These are phyloP conservation scores for Microbotryum intermedium DNA, from an alignment of 1,284 basidiomycete species.

Conservation along the genomic window DNA sequence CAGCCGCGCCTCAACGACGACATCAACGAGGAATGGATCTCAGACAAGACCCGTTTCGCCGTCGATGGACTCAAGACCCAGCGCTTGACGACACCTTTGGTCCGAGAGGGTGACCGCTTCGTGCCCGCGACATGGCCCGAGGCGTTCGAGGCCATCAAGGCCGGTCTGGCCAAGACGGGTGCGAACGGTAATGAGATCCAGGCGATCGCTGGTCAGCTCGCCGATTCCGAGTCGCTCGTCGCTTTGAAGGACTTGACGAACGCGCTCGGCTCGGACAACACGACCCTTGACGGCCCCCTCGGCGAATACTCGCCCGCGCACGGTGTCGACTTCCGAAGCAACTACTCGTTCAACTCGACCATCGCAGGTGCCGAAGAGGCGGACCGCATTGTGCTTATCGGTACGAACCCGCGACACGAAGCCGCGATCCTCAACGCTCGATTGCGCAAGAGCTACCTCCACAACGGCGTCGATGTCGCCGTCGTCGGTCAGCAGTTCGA, in stretches of 20 bases:
- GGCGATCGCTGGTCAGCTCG: constrained; percentile 83
- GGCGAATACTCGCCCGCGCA: constrained; percentile 60
- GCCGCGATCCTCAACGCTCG: constrained; percentile 95
- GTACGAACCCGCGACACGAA: constrained; percentile 96
- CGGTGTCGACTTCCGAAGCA: constrained; percentile 85
- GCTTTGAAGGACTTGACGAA: constrained; percentile 92
- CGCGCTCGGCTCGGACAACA: constrained; percentile 90
- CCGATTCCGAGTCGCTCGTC: constrained; percentile 89
- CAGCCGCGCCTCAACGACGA: constrained; percentile 95
- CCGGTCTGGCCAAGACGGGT: constrained; percentile 69
- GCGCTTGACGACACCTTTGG: constrained; percentile 81
- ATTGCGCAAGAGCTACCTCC: constrained; percentile 88
- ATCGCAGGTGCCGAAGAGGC: constrained; percentile 87
- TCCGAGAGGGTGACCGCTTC: constrained; percentile 88
- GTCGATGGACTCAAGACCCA: constrained; percentile 95
- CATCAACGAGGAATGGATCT: constrained; percentile 99
- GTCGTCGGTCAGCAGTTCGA: constrained; percentile 86
- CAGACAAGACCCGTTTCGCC: constrained; percentile 95
- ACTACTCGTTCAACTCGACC: constrained; percentile 95
- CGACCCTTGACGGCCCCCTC: constrained; percentile 64
- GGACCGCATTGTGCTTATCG: constrained; percentile 86
- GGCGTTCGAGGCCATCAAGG: constrained; percentile 67
- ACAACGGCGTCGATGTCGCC: constrained; percentile 74
- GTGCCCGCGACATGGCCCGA: constrained; percentile 88
- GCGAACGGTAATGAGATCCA: constrained; percentile 94